These are phyloP conservation scores for Pulveroboletus sp. DNA, from an alignment of 768 basidiomycete genomes.

Conservation along the genomic window DNA sequence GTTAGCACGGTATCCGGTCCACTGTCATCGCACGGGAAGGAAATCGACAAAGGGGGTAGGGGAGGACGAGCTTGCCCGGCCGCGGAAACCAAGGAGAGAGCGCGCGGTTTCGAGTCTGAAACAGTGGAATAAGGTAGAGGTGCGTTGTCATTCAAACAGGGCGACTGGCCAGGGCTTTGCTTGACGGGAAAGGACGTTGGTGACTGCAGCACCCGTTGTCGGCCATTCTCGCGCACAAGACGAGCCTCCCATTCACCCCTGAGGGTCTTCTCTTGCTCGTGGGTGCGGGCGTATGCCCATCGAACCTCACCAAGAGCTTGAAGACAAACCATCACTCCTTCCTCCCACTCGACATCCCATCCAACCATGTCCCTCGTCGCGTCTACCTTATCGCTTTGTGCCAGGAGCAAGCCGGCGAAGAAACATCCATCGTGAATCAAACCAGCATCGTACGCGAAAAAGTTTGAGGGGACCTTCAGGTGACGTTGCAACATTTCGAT, in stretches of 20 bases:
- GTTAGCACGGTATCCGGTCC: constrained; percentile 50
- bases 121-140: constrained; percentile 16
- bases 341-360: constrained; percentile 31
- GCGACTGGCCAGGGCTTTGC: constrained; percentile 27
- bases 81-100: constrained; percentile 31
- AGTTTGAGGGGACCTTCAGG: constrained; percentile 37
- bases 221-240: constrained; percentile 29
- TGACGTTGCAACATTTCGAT: constrained; percentile 51
- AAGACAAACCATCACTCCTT: constrained; percentile 50
- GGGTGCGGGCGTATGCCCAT: constrained; percentile 75
- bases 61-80: constrained; percentile 42
- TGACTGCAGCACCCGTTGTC: constrained; percentile 22
- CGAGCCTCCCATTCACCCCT: constrained; percentile 44
- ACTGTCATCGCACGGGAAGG: constrained; percentile 44
- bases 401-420: constrained; percentile 77
- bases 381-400: constrained; percentile 44
- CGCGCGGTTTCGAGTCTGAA: constrained; percentile 12
- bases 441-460: constrained; percentile 85
- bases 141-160: constrained; percentile 19
- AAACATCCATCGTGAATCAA: constrained; percentile 87
- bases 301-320: constrained; percentile 76
- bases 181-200: constrained; percentile 23
- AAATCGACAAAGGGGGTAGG: constrained; percentile 43
- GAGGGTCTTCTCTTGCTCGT: constrained; percentile 65
- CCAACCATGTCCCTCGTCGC: constrained; percentile 14